Evolutionary conservation across 2,329 filamentous ascomycete species (phyloP), one percentile per base, ranked within the genome.

Genomic region (Aspergillus vadensis): DNA sequence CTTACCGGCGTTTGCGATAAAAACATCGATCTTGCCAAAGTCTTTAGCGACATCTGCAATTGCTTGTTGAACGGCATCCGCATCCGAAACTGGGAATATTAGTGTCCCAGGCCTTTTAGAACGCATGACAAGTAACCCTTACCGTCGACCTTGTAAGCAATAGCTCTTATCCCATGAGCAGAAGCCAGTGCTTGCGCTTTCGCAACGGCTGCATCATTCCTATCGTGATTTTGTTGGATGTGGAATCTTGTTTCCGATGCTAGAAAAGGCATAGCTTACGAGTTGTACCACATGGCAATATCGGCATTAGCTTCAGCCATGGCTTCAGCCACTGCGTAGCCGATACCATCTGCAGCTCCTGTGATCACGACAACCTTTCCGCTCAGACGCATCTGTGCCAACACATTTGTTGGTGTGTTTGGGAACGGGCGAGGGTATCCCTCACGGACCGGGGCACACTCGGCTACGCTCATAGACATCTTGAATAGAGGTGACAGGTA

Each of bases 271-370:
- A 36, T 38, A 12, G 66, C 71, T 55, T 55, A 74, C 72, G 72
- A 73, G 53, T 79, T 76, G 66, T 78, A 79, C 73, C 74, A 77
- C 52, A 79, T 30, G 5, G 73, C 81, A 21, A 83, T 76, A 48
- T 77, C 53, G 0, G 72, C 80, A 0, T 74, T 74, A 0, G 80
- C 80, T 57, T 83, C 81, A 1, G 80, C 80, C 70, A 81, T 78
- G 1, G 75, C 79, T 58, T 83, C 77, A 0, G 79, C 73, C 4
- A 81, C 79, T 0, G 81, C 74, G 47, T 73, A 69, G 0, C 81
- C 81, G 43, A 83, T 77, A 0, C 81, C 81, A 43, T 81, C 80
- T 0, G 79, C 75, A 0, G 80, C 80, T 4, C 81, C 81, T 0
- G 73, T 82, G 1, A 83, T 70, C n/a, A 78, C 74, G 0, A 77